These are phyloP conservation scores for Dissophora globulifera DNA, from an alignment of 192 early-diverging fungal genomes.

Conservation along the genomic window DNA sequence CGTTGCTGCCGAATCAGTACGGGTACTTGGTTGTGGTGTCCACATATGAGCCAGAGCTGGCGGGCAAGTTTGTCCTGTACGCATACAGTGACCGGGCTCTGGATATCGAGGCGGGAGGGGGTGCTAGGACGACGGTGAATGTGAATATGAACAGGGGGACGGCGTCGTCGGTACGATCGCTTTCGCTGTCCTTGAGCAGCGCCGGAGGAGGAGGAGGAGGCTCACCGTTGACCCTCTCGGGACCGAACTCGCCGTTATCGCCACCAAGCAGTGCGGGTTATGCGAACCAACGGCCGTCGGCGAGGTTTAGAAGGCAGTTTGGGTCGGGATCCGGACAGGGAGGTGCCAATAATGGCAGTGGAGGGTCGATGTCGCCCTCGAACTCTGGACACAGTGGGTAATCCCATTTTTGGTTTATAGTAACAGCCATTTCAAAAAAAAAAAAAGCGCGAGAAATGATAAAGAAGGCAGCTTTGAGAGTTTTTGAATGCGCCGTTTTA, in stretches of 20 bases:
- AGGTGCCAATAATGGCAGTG: background rate
- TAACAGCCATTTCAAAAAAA: too few relatives aligned
- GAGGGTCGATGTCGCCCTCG: background rate
- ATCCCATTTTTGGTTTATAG: too few relatives aligned
- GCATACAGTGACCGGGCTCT: conserved; percentile 64
- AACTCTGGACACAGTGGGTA: background rate
- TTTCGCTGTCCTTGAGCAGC: conserved; percentile 17
- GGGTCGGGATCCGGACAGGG: conserved; percentile 24
- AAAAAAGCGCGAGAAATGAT: too few relatives aligned
- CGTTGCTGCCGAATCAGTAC: conserved; percentile 60
- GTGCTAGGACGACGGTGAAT: conserved; percentile 15
- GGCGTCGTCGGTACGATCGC: conserved; percentile 12
- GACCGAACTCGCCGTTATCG: conserved; percentile 1
- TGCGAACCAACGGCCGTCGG: conserved; percentile 17
- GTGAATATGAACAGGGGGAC: conserved; percentile 2
- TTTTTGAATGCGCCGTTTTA: too few relatives aligned
- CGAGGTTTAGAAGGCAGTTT: conserved; percentile 27
- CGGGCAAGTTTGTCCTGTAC: conserved; percentile 58
- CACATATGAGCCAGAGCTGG: conserved; percentile 56
- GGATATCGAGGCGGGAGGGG: conserved; percentile 45
- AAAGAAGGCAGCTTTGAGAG: too few relatives aligned
- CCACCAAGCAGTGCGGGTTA: conserved; percentile 4
- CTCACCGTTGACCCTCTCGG: too few relatives aligned
- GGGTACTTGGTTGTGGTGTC: conserved; percentile 64
- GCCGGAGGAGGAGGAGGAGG: too few relatives aligned